Evolutionary conservation across 768 basidiomycete genomes (phyloP).

Genomic region (Baorangia bicolor): DNA sequence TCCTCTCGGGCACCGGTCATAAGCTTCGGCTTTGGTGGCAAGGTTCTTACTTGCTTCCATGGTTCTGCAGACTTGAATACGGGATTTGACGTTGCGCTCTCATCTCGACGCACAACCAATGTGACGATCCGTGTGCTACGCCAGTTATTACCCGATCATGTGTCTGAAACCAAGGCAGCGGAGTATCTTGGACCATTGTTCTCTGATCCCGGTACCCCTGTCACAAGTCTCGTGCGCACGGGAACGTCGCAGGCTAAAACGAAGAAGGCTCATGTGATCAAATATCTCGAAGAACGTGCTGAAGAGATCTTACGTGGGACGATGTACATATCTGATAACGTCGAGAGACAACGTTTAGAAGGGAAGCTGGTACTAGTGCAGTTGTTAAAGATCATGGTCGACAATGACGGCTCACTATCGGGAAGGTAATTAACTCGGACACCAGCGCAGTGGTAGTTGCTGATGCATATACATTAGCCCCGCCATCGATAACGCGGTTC

Average conservation of each 20-base stretch:
- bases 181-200: constrained; percentile 88
- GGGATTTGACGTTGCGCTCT: constrained; percentile 76
- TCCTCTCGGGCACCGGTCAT: constrained; percentile 74
- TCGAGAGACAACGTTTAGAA: constrained; percentile 62
- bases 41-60: constrained; percentile 86
- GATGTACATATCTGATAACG: constrained; percentile 59
- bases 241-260: constrained; percentile 65
- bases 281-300: constrained; percentile 73
- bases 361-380: constrained; percentile 74
- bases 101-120: constrained; percentile 66
- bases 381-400: constrained; percentile 76
- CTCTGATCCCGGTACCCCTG: constrained; percentile 65
- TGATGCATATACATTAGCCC: constrained; percentile 41
- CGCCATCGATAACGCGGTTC: constrained; percentile 71
- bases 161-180: constrained; percentile 49
- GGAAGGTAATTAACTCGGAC: constrained; percentile 59
- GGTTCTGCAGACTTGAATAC: constrained; percentile 61
- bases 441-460: constrained; percentile 2
- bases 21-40: constrained; percentile 93
- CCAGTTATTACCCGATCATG: constrained; percentile 67
- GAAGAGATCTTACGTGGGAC: constrained; percentile 78
- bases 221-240: constrained; percentile 66
- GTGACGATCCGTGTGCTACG: constrained; percentile 68
- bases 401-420: constrained; percentile 83
- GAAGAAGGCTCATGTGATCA: constrained; percentile 76